Evolutionary conservation across 73 alveolate species (phyloP), one percentile per base, ranked within the genome.

Genomic region (Paramecium octaurelia): DNA sequence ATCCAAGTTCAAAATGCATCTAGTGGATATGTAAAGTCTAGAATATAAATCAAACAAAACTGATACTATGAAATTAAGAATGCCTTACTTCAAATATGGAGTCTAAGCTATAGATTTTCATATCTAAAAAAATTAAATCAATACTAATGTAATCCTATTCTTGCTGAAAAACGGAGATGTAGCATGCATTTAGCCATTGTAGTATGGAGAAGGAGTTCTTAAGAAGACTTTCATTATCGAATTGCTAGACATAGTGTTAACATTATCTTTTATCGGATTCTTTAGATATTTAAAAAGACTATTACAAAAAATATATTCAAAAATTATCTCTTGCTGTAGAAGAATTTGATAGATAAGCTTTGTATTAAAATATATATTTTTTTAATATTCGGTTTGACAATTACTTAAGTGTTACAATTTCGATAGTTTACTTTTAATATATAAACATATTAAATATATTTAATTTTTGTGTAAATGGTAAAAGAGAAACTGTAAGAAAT

Each of bases 161-260:
- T 23, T 80, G 16, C 16, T 80, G 8, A 40, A 23, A 24, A 43
- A 48, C 20, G 91, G 91, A 46, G 91, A 80, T 42, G 75, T 80
- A 0, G 91, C 75, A 8, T 80, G 91, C 29, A 80, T 80, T 42
- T 57, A 80, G 18, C 46, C 46, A 46, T 64, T 80, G 8, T 46
- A 80, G 46, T 80, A 80, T 46, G 91, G 91, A 43, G 91, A 80
- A 80, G 91, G 91, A 48, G 91, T 80, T 20, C 57, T 80, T 23
- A 80, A 80, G 73, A 80, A 80, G 50, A 80, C 91, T 0, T 80
- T 80, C 31, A 40, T 80, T 20, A 43, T 80, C 18, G 91, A 80
- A 46, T 44, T 80, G 31, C 14, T 80, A 80, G 91, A 80, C 18
- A 46, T 80, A 4, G 20, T 80, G 12, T 80, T 80, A 48, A 80